Conservation (phyloP, 75 land plant species). For the Selaginella tamariscina region DNA sequence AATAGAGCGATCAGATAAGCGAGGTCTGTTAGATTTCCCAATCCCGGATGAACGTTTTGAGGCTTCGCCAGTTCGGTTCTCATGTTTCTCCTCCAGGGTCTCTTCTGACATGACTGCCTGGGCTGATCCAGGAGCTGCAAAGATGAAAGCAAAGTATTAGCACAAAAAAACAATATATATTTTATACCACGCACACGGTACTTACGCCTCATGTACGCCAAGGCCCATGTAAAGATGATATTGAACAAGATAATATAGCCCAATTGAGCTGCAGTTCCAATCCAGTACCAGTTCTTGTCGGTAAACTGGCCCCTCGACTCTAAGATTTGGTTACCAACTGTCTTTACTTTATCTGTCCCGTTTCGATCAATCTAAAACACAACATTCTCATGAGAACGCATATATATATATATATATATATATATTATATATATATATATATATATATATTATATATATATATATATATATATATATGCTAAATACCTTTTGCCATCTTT, state of each 20-base stretch:
- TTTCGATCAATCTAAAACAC: background rate
- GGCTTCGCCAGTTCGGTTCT: background rate
- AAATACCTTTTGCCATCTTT: constrained; percentile 35
- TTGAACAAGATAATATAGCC: background rate
- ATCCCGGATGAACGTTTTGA: background rate
- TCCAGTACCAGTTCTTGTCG: background rate
- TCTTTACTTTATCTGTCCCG: background rate
- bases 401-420: background rate
- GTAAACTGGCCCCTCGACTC: background rate
- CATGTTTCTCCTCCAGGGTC: background rate
- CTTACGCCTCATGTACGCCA: background rate
- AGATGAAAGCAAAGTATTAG: background rate
- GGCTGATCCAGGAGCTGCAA: background rate
- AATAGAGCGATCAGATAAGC: background rate
- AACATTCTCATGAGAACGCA: background rate
- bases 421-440: background rate
- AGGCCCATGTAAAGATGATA: background rate
- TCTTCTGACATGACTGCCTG: constrained; percentile 2
- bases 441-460: background rate
- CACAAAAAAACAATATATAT: background rate
- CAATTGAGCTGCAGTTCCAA: background rate
- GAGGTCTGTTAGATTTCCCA: background rate
- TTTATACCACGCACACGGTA: background rate
- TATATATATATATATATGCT: background rate
- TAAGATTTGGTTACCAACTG: constrained; percentile 3